Conservation (phyloP, 2,329 filamentous ascomycete species). For the Rachicladosporium sp. region DNA sequence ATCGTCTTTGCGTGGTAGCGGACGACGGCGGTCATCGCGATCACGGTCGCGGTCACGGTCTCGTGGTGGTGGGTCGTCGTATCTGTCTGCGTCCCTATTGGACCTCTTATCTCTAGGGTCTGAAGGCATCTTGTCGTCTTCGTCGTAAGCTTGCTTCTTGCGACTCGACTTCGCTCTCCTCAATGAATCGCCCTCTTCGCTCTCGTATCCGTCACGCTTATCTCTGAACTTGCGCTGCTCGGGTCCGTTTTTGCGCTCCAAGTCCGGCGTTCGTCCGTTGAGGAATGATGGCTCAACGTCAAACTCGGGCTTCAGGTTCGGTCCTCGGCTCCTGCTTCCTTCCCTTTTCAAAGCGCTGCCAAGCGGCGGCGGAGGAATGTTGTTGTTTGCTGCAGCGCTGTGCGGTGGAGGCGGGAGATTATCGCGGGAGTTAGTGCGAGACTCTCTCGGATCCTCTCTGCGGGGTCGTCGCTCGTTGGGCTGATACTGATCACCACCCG, state of each 20-base stretch:
- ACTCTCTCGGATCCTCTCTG: slow-evolving; percentile 1
- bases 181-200: slow-evolving; percentile 24
- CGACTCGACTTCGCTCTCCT: slow-evolving; percentile 6
- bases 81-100: slow-evolving; percentile 3
- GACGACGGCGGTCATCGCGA: slow-evolving; percentile 5
- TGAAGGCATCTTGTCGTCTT: slow-evolving; percentile 6
- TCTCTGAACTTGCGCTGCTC: slow-evolving; percentile 21
- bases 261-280: slow-evolving; percentile 18
- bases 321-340: slow-evolving; percentile 19
- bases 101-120: slow-evolving; percentile 1
- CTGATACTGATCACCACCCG: not conserved
- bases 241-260: slow-evolving; percentile 21
- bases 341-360: slow-evolving; percentile 22
- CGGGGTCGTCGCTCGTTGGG: slow-evolving; percentile 1
- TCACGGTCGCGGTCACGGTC: slow-evolving; percentile 6
- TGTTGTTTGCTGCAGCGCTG: slow-evolving; percentile 3
- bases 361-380: slow-evolving; percentile 20
- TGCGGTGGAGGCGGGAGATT: slow-evolving; percentile 2
- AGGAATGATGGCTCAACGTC: slow-evolving; percentile 23
- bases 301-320: slow-evolving; percentile 20
- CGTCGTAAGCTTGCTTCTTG: slow-evolving; percentile 7
- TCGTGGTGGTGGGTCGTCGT: slow-evolving; percentile 4
- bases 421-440: slow-evolving; percentile 1
- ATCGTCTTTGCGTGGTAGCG: slow-evolving; percentile 7
- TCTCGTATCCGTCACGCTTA: slow-evolving; percentile 25